Percentiles rank a stretch among this genome's conserved stretches.
phyloP scores from a whole-genome alignment of 208 protist species.

The Acanthamoeba sp. region DNA sequence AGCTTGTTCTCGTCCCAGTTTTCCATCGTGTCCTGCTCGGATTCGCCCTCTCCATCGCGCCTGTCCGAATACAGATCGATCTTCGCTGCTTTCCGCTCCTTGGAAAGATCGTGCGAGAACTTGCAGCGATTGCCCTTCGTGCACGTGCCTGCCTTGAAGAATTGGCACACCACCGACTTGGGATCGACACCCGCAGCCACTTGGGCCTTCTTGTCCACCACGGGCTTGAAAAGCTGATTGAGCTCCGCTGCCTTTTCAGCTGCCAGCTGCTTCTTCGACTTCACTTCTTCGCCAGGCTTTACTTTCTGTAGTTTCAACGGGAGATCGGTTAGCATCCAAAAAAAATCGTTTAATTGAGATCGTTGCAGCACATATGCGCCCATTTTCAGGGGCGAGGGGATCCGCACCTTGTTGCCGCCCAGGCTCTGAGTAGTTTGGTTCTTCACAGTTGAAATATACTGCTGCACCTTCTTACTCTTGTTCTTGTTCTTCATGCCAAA shows the following conservation, averaged over 20 bases:
- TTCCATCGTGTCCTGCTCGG: conserved; percentile 82
- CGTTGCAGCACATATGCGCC: neutral
- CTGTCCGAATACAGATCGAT: conserved; percentile 88
- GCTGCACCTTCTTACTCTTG: conserved; percentile 86
- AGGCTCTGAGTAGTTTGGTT: conserved; percentile 8
- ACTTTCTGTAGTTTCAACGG: neutral
- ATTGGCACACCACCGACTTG: conserved; percentile 89
- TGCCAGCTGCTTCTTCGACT: conserved; percentile 78
- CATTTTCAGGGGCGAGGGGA: neutral
- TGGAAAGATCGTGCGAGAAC: conserved; percentile 87
- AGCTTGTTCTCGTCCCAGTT: conserved; percentile 87
- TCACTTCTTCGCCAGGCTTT: conserved; percentile 51
- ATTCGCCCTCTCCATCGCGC: conserved; percentile 54
- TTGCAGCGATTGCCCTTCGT: conserved; percentile 90
- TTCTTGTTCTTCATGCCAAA: conserved; percentile 92
- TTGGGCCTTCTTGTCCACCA: conserved; percentile 48
- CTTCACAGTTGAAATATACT: conserved; percentile 63
- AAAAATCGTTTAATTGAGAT: neutral
- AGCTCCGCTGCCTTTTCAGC: conserved; percentile 70
- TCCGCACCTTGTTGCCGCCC: neutral
- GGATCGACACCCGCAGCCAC: conserved; percentile 86
- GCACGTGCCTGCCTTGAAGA: conserved; percentile 88
- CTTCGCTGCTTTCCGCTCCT: conserved; percentile 83
- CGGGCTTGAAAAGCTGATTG: conserved; percentile 46
- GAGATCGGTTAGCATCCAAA: neutral